phyloP scores from a whole-genome alignment of 495 filamentous ascomycete species.

The Tuber melanosporum region DNA sequence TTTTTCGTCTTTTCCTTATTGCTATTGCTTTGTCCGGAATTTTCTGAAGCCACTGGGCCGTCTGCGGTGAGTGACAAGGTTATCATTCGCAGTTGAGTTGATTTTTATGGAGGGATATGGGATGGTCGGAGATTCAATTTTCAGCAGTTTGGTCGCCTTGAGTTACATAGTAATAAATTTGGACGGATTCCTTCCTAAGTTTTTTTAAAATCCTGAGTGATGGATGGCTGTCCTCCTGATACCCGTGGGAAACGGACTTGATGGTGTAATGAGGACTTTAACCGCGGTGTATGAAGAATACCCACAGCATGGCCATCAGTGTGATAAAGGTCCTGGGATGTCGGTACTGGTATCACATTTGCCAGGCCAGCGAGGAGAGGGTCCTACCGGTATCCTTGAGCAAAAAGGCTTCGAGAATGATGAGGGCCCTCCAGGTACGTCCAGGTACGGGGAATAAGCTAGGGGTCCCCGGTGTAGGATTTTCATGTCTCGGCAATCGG shows the following conservation, averaged over 20 bases:
- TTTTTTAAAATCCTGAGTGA: neutral
- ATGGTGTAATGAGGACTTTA: neutral
- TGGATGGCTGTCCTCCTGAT: neutral
- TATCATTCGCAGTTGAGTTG: neutral
- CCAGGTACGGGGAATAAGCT: neutral
- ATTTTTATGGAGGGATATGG: neutral
- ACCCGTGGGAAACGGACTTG: neutral
- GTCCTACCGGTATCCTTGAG: neutral
- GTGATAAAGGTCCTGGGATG: neutral
- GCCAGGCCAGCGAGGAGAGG: neutral
- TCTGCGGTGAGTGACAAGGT: neutral
- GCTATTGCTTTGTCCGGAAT: neutral
- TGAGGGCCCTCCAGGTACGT: neutral
- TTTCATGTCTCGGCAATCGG: neutral
- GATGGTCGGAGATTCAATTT: neutral
- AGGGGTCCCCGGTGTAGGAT: neutral
- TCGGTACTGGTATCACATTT: neutral
- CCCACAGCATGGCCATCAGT: neutral
- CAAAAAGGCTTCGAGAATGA: neutral
- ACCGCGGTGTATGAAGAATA: neutral
- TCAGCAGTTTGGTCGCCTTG: conserved; percentile 19
- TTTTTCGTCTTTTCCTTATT: conserved; percentile 13
- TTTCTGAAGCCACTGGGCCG: neutral
- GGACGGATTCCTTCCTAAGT: conserved; percentile 24
- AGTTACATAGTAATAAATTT: conserved; percentile 36